phyloP scores from a whole-genome alignment of 345 rosid species.

The Citrus sinensis region DNA sequence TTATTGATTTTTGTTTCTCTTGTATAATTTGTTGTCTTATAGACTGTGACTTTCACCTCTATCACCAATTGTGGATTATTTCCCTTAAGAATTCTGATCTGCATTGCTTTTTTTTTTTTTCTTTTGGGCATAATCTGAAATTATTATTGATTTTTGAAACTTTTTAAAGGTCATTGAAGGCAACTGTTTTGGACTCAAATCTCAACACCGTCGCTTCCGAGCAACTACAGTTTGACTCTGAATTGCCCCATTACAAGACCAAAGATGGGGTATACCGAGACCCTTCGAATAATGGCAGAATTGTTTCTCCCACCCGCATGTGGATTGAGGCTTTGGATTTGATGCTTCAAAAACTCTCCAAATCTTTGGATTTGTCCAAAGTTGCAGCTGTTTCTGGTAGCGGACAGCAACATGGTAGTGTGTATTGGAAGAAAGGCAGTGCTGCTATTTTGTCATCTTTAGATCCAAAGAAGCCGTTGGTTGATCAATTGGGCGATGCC shows the following conservation, averaged over 20 bases:
- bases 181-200: slow-evolving; percentile 71
- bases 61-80: not conserved
- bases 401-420: slow-evolving; percentile 98
- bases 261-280: slow-evolving; percentile 85
- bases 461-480: slow-evolving; percentile 50
- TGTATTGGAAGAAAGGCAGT: slow-evolving; percentile 80
- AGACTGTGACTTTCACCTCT: not conserved
- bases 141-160: not conserved
- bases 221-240: slow-evolving; percentile 77
- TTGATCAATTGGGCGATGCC: slow-evolving; percentile 56
- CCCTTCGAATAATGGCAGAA: slow-evolving; percentile 54
- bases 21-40: not conserved
- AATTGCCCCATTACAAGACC: slow-evolving; percentile 72
- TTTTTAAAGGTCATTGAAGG: slow-evolving; percentile 80
- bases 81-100: not conserved
- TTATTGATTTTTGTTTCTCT: not conserved
- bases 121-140: not conserved
- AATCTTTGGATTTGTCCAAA: slow-evolving; percentile 61
- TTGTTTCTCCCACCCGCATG: slow-evolving; percentile 95
- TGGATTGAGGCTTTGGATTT: slow-evolving; percentile 97
- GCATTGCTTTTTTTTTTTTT: not conserved
- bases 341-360: slow-evolving; percentile 54
- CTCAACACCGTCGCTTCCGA: slow-evolving; percentile 63
- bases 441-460: slow-evolving; percentile 46
- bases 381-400: slow-evolving; percentile 84